Evolutionary conservation across 148 eudicot genomes (phyloP), one percentile per base, ranked within the genome.

Genomic region (Arctostaphylos glauca): DNA sequence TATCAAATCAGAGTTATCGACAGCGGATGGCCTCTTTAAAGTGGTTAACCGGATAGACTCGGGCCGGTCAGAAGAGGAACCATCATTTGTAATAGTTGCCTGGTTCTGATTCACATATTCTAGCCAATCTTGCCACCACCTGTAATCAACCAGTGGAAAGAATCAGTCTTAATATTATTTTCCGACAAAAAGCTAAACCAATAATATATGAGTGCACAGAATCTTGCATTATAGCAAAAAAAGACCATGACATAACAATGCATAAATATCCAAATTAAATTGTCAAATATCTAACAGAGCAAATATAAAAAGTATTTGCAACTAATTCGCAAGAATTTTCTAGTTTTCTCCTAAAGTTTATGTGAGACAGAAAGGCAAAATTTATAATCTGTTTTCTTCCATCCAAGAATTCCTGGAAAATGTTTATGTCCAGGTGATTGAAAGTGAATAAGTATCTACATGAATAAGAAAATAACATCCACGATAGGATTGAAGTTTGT

Each of bases 121-220:
- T 79, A 94, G 87, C 99, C 99, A 96, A 66, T 87, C 87, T 82
- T 92, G 94, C 98, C 98, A 96, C 99, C 99, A 96, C 86, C 99
- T 96, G 90, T 53, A 49, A 80, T 74, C 80, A 85, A 12, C 60
- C 48, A 19, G 50, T 49, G 67, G 56, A 44, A 74, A 79, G 49
- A 78, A 74, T 54, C 70, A 55, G 47, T 19, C 56, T 31, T 47
- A 82, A 49, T 16, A n/a, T 15, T 31, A 8, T 6, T 49, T 59
- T 3, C 52, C 31, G 12, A 3, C 25, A 6, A 49, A 59, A 38
- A 60, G 46, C 78, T 53, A 50, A 19, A 19, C 31, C 44, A 8
- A 67, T 6, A 15, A 31, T 49, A 56, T n/a, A 84, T 71, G 72
- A 80, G 49, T 15, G 12, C 0, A 50, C 9, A 49, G 8, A 15